These are phyloP conservation scores for Plenodomus lindquistii DNA, from an alignment of 2,329 filamentous ascomycete genomes.

Conservation along the genomic window DNA sequence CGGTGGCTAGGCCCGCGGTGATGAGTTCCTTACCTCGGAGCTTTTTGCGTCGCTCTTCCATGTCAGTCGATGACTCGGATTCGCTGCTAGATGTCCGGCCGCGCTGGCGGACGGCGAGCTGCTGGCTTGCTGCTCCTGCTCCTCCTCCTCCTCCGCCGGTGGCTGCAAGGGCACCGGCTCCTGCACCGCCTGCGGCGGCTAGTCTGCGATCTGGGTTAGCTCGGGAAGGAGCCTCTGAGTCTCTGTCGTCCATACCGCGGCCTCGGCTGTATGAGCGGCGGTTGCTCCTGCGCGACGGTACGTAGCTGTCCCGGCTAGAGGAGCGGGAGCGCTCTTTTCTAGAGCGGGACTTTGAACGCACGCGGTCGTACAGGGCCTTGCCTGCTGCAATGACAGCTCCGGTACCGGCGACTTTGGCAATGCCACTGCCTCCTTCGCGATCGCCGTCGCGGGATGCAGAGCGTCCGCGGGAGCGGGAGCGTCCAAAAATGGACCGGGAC, in stretches of 20 bases:
- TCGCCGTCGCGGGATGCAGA: conserved; percentile 50
- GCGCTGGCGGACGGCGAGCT: background rate
- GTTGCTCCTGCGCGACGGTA: conserved; percentile 52
- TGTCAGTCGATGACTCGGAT: conserved; percentile 62
- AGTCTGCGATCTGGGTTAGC: conserved; percentile 46
- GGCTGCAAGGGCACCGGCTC: conserved; percentile 41
- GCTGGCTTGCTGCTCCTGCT: no score
- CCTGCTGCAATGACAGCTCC: conserved; percentile 56
- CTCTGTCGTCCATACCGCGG: conserved; percentile 51
- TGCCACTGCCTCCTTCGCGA: conserved; percentile 49
- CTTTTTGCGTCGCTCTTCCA: conserved; percentile 66
- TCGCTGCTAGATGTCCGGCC: conserved; percentile 27
- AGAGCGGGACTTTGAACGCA: conserved; percentile 58
- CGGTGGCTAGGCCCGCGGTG: conserved; percentile 67
- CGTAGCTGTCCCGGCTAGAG: conserved; percentile 56
- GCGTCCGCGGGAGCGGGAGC: conserved; percentile 52
- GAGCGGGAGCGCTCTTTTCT: conserved; percentile 44
- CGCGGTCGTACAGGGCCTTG: conserved; percentile 59
- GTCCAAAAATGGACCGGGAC: conserved; percentile 49
- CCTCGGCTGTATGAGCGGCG: conserved; percentile 43
- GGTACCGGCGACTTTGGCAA: conserved; percentile 54
- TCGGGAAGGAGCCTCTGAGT: conserved; percentile 41
- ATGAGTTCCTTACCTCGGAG: conserved; percentile 68
- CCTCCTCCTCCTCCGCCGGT: conserved; percentile 22
- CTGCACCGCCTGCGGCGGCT: conserved; percentile 41